Percentiles rank a stretch among this genome's conserved stretches.
Conservation (phyloP, 2,329 filamentous ascomycete species). For the Alternaria alternata region DNA sequence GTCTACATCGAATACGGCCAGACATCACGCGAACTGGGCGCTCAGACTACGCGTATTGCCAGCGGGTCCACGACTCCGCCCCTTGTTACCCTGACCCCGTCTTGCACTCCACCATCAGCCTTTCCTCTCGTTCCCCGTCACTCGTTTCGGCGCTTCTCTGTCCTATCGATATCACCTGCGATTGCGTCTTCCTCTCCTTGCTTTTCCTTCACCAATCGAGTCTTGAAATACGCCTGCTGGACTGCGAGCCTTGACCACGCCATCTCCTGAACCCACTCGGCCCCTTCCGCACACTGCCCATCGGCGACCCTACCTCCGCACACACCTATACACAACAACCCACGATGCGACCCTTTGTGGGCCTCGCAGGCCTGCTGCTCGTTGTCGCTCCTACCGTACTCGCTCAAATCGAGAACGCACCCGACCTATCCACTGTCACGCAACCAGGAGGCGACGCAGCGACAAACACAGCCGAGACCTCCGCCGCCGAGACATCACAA, state of each 20-base stretch:
- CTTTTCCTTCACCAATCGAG: conserved; percentile 16
- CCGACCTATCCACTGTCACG: conserved; percentile 38
- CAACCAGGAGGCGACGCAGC: conserved; percentile 33
- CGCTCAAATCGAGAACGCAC: conserved; percentile 42
- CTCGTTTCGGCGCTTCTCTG: conserved; percentile 40
- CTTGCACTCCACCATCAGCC: conserved; percentile 32
- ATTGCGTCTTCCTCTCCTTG: conserved; percentile 17
- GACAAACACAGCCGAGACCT: conserved; percentile 21
- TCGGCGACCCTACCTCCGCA: not conserved
- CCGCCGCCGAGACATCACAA: conserved; percentile 15
- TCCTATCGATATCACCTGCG: conserved; percentile 25
- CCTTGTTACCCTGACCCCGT: conserved; percentile 27
- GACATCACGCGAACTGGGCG: conserved; percentile 23
- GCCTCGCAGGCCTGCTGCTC: conserved; percentile 42
- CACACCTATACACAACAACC: conserved; percentile 23
- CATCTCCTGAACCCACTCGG: conserved; percentile 30
- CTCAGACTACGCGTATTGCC: conserved; percentile 22
- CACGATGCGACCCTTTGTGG: conserved; percentile 42
- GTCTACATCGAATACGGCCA: conserved; percentile 13
- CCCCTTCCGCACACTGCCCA: conserved; percentile 5
- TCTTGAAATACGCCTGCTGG: conserved; percentile 11
- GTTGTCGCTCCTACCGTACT: conserved; percentile 41
- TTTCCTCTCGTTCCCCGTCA: conserved; percentile 41
- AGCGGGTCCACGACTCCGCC: conserved; percentile 34
- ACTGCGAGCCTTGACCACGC: conserved; percentile 25